Base-by-base conservation (phyloP, 371 early-diverging fungal genomes). In the Syncephalastrum racemosum region DNA sequence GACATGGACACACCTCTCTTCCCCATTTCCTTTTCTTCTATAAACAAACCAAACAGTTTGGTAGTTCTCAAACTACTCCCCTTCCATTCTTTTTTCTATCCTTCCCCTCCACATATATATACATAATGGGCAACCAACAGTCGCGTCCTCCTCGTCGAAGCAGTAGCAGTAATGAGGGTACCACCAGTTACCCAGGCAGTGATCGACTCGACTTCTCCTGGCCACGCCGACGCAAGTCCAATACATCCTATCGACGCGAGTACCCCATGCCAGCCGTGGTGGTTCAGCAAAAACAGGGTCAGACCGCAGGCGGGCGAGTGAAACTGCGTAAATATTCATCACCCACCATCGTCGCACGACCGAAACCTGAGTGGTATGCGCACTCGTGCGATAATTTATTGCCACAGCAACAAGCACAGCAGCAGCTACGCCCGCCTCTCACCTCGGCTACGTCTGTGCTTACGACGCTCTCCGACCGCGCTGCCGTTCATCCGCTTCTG, bases 321-420 rank as follows among this genome's bases (percentile, higher is more conserved):
- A 75, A 75, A 42, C 45, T 67, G 18, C 58, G 75, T 22, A 75
- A 75, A 47, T 66, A 70, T 18, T 75, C 75, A 12, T 64, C 75
- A 18, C 75, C 74, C 27, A 47, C 27, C 46, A 51, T 53, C 36
- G 44, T 22, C 66, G 7, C 53, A 62, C n/a, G 56, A 49, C 14
- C 40, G 18, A 46, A 41, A 57, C 52, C 42, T 36, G 15, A 45
- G 36, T n/a, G 56, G 46, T 20, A 52, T 44, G 24, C 45, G 19
- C 51, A 47, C 4, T 58, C 44, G 22, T 25, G 40, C 31, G 51
- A 47, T 47, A 47, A 47, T 25, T 45, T 25, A 44, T 45, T 24
- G 16, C 19, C 16, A 20, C 52, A 18, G 23, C 10, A 39, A 19
- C 41, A 7, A 31, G 39, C 27, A 22, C 16, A 18, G n/a, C 46